These are phyloP conservation scores for Alternaria rosae DNA, from an alignment of 2,329 filamentous ascomycete species.

Conservation along the genomic window DNA sequence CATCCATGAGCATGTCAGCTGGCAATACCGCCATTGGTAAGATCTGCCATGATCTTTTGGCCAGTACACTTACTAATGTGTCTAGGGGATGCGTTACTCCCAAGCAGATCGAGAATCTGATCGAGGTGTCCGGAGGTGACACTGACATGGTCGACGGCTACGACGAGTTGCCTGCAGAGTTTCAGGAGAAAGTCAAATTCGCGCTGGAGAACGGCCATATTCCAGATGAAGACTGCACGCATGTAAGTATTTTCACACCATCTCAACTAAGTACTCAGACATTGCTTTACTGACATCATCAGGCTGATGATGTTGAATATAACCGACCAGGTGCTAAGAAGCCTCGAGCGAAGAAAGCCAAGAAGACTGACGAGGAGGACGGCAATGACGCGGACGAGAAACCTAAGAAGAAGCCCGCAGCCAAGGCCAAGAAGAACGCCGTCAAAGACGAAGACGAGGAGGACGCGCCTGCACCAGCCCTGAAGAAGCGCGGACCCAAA, in stretches of 20 bases:
- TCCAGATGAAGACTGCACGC: conserved; percentile 85
- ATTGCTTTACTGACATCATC: conserved; percentile 13
- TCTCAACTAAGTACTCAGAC: conserved; percentile 40
- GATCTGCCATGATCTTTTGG: conserved; percentile 23
- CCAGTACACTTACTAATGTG: conserved; percentile 12
- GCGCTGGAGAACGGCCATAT: conserved; percentile 81
- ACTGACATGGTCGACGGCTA: conserved; percentile 79
- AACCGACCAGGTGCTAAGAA: conserved; percentile 71
- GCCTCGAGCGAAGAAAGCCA: conserved; percentile 41
- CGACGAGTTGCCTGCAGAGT: conserved; percentile 74
- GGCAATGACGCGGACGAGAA: conserved; percentile 41
- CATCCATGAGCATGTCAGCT: conserved; percentile 67
- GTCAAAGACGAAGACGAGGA: conserved; percentile 40
- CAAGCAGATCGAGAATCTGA: conserved; percentile 70
- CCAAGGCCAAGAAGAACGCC: conserved; percentile 35
- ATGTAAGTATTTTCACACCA: conserved; percentile 64
- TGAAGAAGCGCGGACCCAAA: conserved; percentile 39
- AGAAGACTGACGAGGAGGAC: conserved; percentile 32
- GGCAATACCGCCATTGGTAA: conserved; percentile 88
- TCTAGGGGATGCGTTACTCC: conserved; percentile 88
- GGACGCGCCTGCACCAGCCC: conserved; percentile 29
- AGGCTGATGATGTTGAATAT: conserved; percentile 72
- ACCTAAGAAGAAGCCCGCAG: conserved; percentile 54
- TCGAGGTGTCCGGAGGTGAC: conserved; percentile 65
- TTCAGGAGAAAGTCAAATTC: conserved; percentile 75